Evolutionary conservation across 2,329 filamentous ascomycete genomes (phyloP).

Genomic region (Claviceps arundinis): DNA sequence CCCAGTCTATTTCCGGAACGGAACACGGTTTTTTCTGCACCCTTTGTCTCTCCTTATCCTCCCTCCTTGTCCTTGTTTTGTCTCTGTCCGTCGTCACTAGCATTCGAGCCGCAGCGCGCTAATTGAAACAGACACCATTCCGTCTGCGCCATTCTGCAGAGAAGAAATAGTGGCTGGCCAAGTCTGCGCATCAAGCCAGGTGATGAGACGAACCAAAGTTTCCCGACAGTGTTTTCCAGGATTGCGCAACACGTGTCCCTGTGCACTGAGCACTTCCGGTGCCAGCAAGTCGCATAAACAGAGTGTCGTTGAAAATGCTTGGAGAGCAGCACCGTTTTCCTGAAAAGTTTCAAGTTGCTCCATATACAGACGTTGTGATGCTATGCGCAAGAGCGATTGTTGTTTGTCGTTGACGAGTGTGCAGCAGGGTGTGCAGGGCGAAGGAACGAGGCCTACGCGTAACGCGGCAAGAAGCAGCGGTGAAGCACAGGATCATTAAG

Average conservation of each 20-base stretch:
- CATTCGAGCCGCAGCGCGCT: background rate
- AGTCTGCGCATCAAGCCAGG: background rate
- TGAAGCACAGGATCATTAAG: constrained; percentile 2
- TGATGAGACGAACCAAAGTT: too few relatives aligned
- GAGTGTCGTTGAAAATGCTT: too few relatives aligned
- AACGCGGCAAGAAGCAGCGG: background rate
- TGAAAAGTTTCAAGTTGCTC: too few relatives aligned
- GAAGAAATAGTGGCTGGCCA: background rate
- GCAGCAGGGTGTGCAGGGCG: background rate
- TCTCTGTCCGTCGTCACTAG: background rate
- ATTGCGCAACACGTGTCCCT: too few relatives aligned
- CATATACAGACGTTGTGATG: too few relatives aligned
- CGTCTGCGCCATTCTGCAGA: too few relatives aligned
- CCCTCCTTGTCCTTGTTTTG: background rate
- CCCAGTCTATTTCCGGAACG: background rate
- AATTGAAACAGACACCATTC: background rate
- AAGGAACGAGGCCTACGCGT: background rate
- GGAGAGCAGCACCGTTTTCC: too few relatives aligned
- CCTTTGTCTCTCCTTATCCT: too few relatives aligned
- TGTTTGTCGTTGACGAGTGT: background rate
- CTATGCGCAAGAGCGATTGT: too few relatives aligned
- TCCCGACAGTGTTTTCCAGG: too few relatives aligned
- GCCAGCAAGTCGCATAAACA: too few relatives aligned
- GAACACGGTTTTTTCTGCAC: background rate
- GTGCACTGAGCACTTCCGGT: too few relatives aligned